A percentile compares a stretch with the other conserved stretches of the same genome.
Evolutionary conservation across 768 basidiomycete species (phyloP).

Genomic region (Panaeolus cyanescens): DNA sequence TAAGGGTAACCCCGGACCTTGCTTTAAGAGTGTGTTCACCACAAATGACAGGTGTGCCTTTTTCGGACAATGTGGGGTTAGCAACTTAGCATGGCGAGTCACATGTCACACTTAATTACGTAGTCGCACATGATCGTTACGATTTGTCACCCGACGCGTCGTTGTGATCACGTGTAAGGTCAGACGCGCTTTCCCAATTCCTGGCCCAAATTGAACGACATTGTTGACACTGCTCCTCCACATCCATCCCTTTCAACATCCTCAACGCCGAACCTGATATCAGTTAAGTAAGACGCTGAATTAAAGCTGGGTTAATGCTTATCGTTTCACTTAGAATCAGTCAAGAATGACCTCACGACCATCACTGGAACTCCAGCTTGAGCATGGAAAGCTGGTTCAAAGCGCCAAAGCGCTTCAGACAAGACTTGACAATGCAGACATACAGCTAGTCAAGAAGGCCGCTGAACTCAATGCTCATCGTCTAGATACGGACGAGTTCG

Average conservation of each 20-base stretch:
- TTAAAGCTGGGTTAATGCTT: no score
- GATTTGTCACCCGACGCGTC: background rate
- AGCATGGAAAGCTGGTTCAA: constrained; percentile 35
- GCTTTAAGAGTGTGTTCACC: no score
- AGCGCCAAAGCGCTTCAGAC: constrained; percentile 34
- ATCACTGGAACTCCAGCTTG: constrained; percentile 23
- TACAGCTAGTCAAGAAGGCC: constrained; percentile 39
- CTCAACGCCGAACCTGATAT: no score
- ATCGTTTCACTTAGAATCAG: no score
- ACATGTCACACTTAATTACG: no score
- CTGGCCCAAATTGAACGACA: no score
- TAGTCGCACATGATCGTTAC: background rate
- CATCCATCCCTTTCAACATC: no score
- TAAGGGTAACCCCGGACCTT: background rate
- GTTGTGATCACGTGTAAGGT: background rate
- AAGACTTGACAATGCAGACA: constrained; percentile 34
- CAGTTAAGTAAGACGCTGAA: no score
- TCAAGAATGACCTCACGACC: constrained; percentile 13
- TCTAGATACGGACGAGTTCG: constrained; percentile 36
- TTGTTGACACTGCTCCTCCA: no score
- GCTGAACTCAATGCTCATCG: constrained; percentile 36
- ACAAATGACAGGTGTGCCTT: background rate
- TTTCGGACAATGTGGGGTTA: background rate
- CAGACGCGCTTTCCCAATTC: no score
- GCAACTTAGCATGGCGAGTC: no score